Evolutionary conservation across 2,329 filamentous ascomycete species (phyloP), one percentile per base, ranked within the genome.

Genomic region (Aspergillus latus): DNA sequence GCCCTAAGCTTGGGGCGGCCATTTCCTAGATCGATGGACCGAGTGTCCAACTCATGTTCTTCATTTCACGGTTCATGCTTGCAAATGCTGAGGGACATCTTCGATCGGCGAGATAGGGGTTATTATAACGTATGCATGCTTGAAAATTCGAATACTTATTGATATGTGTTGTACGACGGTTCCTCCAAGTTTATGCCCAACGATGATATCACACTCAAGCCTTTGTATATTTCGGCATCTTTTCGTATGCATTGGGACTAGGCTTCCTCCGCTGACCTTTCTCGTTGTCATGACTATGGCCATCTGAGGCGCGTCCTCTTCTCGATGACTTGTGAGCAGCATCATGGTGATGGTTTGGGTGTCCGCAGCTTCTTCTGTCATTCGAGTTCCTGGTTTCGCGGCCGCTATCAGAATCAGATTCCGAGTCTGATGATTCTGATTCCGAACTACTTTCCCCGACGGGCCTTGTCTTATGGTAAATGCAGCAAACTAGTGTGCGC

Each of bases 391-490:
- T 68, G 43, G 58, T 52, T 40, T 74, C 72, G 30, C 68, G 72
- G 43, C 76, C 75, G 11, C 74, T 76, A 48, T 78, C 81, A 4
- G 78, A 78, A n/a, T 79, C 75, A 10, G 78, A 78, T 21, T 80
- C 81, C 13, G 85, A 86, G 21, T 80, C 82, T 11, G 73, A 72
- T 11, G 74, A 75, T 43, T 77, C 73, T 7, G 74, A 77, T 63
- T 79, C 76, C n/a, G 75, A 77, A 57, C 88, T 92, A 32, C 89
- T 94, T 72, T 97, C 93, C 71, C 89, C 91, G 3, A 91, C 86
- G 10, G 82, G 84, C 64, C 88, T 89, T 6, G 91, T 87, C 59
- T 89, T 89, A 77, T 97, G 93, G 77, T 97, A 99, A 74, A 99
- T 99, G 74, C 94, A 99, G 82, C 94, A 99, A n/a, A 97, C 94